Evolutionary conservation across 768 basidiomycete genomes (phyloP).

Genomic region (Chiua virens): DNA sequence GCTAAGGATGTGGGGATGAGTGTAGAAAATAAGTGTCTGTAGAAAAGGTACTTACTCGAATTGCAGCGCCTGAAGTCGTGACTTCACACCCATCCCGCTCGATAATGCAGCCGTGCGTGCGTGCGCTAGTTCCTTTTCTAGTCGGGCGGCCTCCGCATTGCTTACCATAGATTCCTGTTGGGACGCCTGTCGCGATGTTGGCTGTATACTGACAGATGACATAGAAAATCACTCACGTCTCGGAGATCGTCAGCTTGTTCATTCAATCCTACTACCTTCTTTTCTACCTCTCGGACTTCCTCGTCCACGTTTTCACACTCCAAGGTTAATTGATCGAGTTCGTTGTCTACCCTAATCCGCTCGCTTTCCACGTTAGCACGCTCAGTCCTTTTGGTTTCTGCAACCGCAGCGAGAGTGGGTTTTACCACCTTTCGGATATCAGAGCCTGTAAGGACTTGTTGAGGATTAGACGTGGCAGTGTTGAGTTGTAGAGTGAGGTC

Average conservation of each 20-base stretch:
- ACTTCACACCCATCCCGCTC: conserved; percentile 81
- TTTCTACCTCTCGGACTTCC: conserved; percentile 71
- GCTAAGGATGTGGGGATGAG: conserved; percentile 37
- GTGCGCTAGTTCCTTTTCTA: conserved; percentile 72
- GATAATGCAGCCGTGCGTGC: conserved; percentile 75
- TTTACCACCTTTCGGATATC: conserved; percentile 74
- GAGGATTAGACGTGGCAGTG: conserved; percentile 68
- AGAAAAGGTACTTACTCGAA: conserved; percentile 55
- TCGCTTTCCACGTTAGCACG: conserved; percentile 73
- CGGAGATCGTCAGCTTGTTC: conserved; percentile 81
- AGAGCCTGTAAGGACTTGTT: conserved; percentile 63
- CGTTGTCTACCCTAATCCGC: conserved; percentile 77
- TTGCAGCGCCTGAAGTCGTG: conserved; percentile 71
- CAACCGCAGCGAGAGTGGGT: conserved; percentile 70
- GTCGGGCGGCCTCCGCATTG: conserved; percentile 59
- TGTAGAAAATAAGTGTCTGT: neutral
- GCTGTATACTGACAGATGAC: neutral
- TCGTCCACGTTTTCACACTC: conserved; percentile 83
- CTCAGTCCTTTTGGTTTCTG: conserved; percentile 70
- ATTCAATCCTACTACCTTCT: conserved; percentile 65
- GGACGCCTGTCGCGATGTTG: conserved; percentile 51
- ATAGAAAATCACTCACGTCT: conserved; percentile 53
- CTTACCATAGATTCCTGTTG: conserved; percentile 73
- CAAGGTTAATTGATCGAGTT: conserved; percentile 71
- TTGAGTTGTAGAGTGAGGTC: conserved; percentile 84